Base-by-base conservation (phyloP, 2,329 filamentous ascomycete species). In the Penicillium fuscoglaucum region DNA sequence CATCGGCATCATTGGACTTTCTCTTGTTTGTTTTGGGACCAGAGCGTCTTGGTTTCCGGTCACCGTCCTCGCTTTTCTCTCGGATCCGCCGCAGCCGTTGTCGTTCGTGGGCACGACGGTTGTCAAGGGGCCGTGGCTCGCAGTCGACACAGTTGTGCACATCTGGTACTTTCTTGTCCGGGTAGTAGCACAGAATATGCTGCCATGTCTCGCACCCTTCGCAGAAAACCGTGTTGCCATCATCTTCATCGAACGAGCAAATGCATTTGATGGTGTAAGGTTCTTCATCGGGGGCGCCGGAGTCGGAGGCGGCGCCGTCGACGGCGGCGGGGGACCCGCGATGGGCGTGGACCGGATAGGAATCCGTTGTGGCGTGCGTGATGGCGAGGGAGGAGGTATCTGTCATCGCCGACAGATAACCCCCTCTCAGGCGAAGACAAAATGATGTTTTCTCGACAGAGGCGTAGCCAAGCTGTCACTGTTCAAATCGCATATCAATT, bases 201-300 rank as follows among this genome's bases (percentile, higher is more conserved):
- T 99, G 95, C 95, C 95, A 99, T 50, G 92, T 95, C 74, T 96
- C 90, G 82, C 95, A 99, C 59, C 83, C 86, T 74, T 98, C 95
- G 82, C 95, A 99, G 77, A 93, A 91, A 62, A 99, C 96, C 60
- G 95, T 99, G 77, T 91, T 93, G 77, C 95, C 95, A 81, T 99
- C 95, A 82, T 99, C 95, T 80, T 96, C 92, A 74, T 87, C 81
- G 77, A 90, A 97, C 74, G 87, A 87, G 79, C 95, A 99, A 69
- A 98, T 96, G 84, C 95, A 99, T 82, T 96, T 96, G 80, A 98
- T 97, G 59, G 91, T 96, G 76, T 96, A 96, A 61, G 78, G 78
- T 61, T 80, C 78, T 61, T 79, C 78, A 50, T 79, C 78, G 60
- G 73, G 70, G 54, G 70, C 68, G 65, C 71, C 71, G 52, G 72